Base-by-base conservation (phyloP, 306 rosid species). In the Castanospermum australe region DNA sequence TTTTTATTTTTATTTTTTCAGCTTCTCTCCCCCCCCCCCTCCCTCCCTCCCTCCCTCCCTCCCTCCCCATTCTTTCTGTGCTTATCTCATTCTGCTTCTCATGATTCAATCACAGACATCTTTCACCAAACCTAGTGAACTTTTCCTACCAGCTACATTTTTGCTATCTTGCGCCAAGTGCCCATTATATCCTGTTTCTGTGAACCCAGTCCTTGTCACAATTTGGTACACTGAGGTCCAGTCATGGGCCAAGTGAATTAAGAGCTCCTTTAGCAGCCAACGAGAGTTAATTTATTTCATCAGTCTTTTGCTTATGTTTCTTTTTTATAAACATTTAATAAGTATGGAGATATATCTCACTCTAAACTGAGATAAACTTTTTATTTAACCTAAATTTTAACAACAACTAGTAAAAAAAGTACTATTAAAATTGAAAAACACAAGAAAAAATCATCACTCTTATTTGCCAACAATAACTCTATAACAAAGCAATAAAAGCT, bases 71-170 rank as follows among this genome's bases (percentile, higher is more conserved):
- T 57, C 1, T 32, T 10, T 24, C 57, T 44, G 57, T 70, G 71
- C 77, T 64, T 71, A 51, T 85, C 86, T 61, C 51, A 68, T 50
- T 57, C 79, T 20, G 15, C 64, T 2, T 67, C 56, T 50, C 65
- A 65, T 81, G 78, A 67, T 67, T 87, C 62, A 10, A 50, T 76
- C 28, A 60, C 39, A 35, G 87, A 81, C 89, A 82, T 82, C 88
- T 67, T n/a, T n/a, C 85, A 89, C 92, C 90, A 79, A 91, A 87
- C 92, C 32, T 6, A 25, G 42, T 69, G n/a, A 75, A 48, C 84
- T 79, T 86, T 86, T 79, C 80, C 86, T 79, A 79, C 89, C 86
- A 83, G 82, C 82, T 47, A 24, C 80, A 55, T 64, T 36, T 82
- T 82, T 79, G 82, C 84, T 85, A 85, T 45, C 81, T 8, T 86